Base-by-base conservation (phyloP, 257 asterid species). In the Penstemon newberryi region DNA sequence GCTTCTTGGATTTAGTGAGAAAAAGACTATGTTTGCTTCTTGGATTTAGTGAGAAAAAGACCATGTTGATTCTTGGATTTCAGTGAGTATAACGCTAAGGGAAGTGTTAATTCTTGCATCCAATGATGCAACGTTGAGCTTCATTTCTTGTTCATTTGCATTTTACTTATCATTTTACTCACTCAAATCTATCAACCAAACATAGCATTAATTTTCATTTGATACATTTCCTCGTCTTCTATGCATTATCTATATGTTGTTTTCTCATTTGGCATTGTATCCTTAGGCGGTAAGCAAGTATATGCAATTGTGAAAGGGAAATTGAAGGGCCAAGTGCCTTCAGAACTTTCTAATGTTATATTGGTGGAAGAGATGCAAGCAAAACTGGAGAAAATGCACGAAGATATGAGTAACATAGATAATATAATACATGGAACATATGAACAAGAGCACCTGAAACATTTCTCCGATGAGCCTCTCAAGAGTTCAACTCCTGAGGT, bases 331-430 rank as follows among this genome's bases (percentile, higher is more conserved):
- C 56, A 59, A 39, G 70, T 75, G 12, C 65, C 77, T 56, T 74
- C 87, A 10, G 70, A 33, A 60, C 73, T 62, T 13, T 42, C 70
- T 5, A 54, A 54, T 11, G 73, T 63, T 43, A 70, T 63, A 42
- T 47, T 82, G 73, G 75, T 71, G 82, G 89, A 85, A 69, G 90
- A 82, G 80, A 80, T 83, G 84, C 90, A 78, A 73, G 91, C 87
- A 39, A 84, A 73, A 63, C 82, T 80, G 82, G 87, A 80, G 80
- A 87, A 80, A 67, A 55, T 82, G 83, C 83, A 73, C 61, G 80
- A 79, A 58, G 88, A 81, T 51, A 61, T 74, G 79, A 57, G 72
- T 56, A 61, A 47, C 65, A 59, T 71, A 41, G 66, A 77, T 73
- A 71, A 61, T 60, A 49, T 6, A 71, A 41, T 60, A 4, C 75